Evolutionary conservation across 768 basidiomycete genomes (phyloP).

Genomic region (Tylopilus rubrobrunneus): DNA sequence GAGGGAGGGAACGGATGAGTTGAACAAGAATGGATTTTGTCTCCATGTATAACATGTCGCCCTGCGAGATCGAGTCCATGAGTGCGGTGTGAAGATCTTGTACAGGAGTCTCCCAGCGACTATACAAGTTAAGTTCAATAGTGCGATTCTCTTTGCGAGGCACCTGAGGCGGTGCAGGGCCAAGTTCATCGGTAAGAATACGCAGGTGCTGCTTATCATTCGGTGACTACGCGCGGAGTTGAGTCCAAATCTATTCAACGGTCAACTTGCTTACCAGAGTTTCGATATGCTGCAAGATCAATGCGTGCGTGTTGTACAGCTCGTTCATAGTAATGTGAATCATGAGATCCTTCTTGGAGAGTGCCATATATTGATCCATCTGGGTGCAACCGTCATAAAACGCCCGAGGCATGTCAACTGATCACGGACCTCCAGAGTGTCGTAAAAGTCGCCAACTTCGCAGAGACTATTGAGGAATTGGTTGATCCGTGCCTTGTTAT

Average conservation of each 20-base stretch:
- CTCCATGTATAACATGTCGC: constrained; percentile 99
- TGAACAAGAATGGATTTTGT: constrained; percentile 99
- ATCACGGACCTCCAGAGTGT: constrained; percentile 82
- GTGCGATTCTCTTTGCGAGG: constrained; percentile 97
- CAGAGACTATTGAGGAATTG: constrained; percentile 95
- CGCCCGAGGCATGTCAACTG: not conserved
- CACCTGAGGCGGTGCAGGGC: constrained; percentile 89
- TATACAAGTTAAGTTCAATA: constrained; percentile 88
- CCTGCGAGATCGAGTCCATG: constrained; percentile 95
- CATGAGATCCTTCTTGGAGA: constrained; percentile 97
- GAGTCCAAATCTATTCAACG: not conserved
- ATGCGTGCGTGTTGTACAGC: constrained; percentile 96
- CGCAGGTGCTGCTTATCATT: constrained; percentile 98
- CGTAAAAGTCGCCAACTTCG: constrained; percentile 99
- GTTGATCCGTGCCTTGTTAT: constrained; percentile 97
- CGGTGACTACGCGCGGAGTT: constrained; percentile 66
- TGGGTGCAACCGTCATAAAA: constrained; percentile 28
- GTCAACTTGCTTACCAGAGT: constrained; percentile 61
- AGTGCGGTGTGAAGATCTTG: constrained; percentile 96
- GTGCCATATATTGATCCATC: constrained; percentile 99
- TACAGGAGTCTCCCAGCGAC: constrained; percentile 98
- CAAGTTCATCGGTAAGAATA: constrained; percentile 94
- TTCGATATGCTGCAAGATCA: constrained; percentile 94
- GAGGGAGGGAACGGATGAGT: constrained; percentile 90
- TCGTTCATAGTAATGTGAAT: constrained; percentile 99